Evolutionary conservation across 1,284 basidiomycete genomes (phyloP).

Genomic region (Cryptococcus amylolentus): DNA sequence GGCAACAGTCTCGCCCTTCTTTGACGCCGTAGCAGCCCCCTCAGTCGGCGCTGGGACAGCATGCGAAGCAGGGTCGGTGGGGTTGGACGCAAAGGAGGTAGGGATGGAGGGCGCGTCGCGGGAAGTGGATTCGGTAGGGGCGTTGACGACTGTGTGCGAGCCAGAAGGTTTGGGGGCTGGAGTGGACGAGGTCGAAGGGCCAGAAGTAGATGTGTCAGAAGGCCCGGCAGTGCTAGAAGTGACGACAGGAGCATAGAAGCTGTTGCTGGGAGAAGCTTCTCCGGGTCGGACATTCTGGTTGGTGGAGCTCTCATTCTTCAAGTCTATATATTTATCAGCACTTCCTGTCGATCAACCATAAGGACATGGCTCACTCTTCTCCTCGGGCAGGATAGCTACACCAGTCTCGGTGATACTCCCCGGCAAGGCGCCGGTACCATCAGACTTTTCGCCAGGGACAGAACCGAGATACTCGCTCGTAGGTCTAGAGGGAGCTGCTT

Average conservation of each 20-base stretch:
- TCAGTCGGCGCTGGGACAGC: no score
- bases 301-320: background rate
- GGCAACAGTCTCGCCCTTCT: background rate
- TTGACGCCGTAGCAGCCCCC: no score
- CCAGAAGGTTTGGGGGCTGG: background rate
- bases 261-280: slow-evolving; percentile 12
- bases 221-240: background rate
- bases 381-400: slow-evolving; percentile 53
- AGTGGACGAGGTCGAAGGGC: background rate
- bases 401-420: slow-evolving; percentile 46
- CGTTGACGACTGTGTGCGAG: background rate
- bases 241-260: no score
- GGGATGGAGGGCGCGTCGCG: background rate
- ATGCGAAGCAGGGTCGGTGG: no score
- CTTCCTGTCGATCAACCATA: background rate
- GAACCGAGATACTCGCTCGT: slow-evolving; percentile 32
- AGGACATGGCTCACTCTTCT: slow-evolving; percentile 27
- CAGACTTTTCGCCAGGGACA: slow-evolving; percentile 31
- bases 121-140: background rate
- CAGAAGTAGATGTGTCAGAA: background rate
- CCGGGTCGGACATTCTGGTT: slow-evolving; percentile 26
- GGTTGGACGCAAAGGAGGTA: background rate
- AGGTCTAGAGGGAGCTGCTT: slow-evolving; percentile 18
- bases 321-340: no score
- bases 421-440: slow-evolving; percentile 51